Evolutionary conservation across 2,329 filamentous ascomycete genomes (phyloP).

Genomic region (Paramyrothecium roridum): DNA sequence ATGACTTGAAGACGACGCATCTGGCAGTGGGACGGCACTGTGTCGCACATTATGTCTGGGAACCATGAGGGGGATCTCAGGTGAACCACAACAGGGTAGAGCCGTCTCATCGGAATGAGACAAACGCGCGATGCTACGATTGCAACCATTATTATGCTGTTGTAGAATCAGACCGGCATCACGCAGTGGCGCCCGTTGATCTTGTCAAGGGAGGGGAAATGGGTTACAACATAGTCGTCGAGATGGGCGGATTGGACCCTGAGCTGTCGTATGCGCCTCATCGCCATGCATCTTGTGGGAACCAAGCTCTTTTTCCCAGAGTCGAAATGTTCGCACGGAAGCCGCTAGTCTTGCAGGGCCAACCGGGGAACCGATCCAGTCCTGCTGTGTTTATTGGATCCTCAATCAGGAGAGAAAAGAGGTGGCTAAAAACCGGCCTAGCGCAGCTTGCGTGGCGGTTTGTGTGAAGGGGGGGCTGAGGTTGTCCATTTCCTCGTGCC

Average conservation of each 20-base stretch:
- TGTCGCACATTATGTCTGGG: background rate
- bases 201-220: background rate
- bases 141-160: background rate
- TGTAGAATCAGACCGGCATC: background rate
- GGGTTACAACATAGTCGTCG: background rate
- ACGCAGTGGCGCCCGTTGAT: background rate
- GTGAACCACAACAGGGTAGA: background rate
- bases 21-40: background rate
- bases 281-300: background rate
- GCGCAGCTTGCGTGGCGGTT: conserved; percentile 25
- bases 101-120: background rate
- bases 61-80: background rate
- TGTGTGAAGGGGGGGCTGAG: conserved; percentile 16
- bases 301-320: background rate
- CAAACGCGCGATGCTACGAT: background rate
- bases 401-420: conserved; percentile 12
- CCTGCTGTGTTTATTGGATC: conserved; percentile 9
- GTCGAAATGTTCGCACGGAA: background rate
- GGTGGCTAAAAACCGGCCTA: conserved; percentile 21
- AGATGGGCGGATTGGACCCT: background rate
- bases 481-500: background rate
- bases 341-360: background rate
- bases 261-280: background rate
- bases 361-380: background rate
- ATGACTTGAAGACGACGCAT: background rate